phyloP scores from a whole-genome alignment of 129 eudicot genomes.

The Saposhnikovia divaricata region DNA sequence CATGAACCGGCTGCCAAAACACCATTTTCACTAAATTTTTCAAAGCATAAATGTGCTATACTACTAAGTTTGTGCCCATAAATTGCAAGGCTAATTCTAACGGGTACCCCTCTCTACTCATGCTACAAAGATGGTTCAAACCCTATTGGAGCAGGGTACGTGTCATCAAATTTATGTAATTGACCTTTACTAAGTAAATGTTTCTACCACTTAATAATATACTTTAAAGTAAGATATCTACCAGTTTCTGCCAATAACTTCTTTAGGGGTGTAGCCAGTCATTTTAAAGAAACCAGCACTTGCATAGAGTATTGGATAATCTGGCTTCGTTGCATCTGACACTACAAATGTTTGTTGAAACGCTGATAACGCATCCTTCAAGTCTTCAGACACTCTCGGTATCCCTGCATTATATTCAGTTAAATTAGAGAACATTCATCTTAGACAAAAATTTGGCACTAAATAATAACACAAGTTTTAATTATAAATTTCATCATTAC shows the following conservation, averaged over 20 bases:
- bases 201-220: neutral
- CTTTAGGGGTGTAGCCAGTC: constrained; percentile 91
- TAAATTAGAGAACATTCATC: neutral
- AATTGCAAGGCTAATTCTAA: neutral
- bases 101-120: neutral
- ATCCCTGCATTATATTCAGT: constrained; percentile 33
- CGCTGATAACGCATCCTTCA: constrained; percentile 82
- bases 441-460: neutral
- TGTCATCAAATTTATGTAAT: neutral
- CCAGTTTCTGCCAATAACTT: constrained; percentile 95
- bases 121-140: neutral
- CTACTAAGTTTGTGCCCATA: neutral
- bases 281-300: constrained; percentile 96
- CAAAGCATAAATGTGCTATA: neutral
- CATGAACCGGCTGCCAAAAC: constrained; percentile 64
- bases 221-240: constrained; percentile 8
- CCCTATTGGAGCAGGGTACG: neutral
- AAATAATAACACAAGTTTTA: neutral
- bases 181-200: neutral
- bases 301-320: constrained; percentile 82
- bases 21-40: neutral
- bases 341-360: constrained; percentile 96
- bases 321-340: constrained; percentile 90
- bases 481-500: neutral
- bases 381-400: constrained; percentile 83